Conservation (phyloP, 2,329 filamentous ascomycete genomes). For the Cryoendolithus antarcticus region DNA sequence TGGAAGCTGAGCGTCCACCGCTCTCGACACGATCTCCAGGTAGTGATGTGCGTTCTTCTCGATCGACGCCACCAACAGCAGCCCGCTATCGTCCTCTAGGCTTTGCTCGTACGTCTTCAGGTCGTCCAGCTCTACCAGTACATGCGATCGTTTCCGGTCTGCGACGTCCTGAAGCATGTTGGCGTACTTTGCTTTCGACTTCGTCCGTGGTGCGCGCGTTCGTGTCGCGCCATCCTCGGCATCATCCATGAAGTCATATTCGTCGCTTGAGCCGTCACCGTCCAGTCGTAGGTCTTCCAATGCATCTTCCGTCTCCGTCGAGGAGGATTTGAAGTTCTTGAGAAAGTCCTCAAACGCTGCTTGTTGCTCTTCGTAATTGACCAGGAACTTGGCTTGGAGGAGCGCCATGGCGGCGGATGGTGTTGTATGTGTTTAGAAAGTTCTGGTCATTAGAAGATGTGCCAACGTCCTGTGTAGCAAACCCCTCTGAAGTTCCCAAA, state of each 20-base stretch:
- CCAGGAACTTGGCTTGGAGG: constrained; percentile 61
- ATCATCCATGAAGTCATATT: constrained; percentile 87
- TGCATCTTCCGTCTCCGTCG: constrained; percentile 61
- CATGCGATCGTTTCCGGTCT: constrained; percentile 62
- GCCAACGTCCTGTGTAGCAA: no score
- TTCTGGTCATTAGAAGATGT: no score
- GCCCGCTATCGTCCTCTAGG: constrained; percentile 40
- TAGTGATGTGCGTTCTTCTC: constrained; percentile 91
- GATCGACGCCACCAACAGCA: constrained; percentile 70
- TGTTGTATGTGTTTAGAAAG: no score
- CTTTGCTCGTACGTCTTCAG: constrained; percentile 69
- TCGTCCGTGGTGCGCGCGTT: constrained; percentile 22
- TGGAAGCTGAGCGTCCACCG: constrained; percentile 79
- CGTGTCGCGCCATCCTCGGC: constrained; percentile 32
- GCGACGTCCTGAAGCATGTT: constrained; percentile 76
- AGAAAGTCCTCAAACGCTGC: constrained; percentile 81
- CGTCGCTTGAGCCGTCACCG: constrained; percentile 75
- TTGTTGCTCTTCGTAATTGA: constrained; percentile 82
- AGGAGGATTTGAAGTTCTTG: constrained; percentile 69
- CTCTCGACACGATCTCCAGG: constrained; percentile 77
- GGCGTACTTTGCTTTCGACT: constrained; percentile 68
- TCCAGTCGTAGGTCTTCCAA: constrained; percentile 76
- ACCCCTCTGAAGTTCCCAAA: no score
- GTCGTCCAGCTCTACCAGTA: constrained; percentile 84
- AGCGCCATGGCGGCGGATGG: constrained; percentile 56